Conservation (phyloP, 164 flowering plant genomes). For the Berberis thunbergii region DNA sequence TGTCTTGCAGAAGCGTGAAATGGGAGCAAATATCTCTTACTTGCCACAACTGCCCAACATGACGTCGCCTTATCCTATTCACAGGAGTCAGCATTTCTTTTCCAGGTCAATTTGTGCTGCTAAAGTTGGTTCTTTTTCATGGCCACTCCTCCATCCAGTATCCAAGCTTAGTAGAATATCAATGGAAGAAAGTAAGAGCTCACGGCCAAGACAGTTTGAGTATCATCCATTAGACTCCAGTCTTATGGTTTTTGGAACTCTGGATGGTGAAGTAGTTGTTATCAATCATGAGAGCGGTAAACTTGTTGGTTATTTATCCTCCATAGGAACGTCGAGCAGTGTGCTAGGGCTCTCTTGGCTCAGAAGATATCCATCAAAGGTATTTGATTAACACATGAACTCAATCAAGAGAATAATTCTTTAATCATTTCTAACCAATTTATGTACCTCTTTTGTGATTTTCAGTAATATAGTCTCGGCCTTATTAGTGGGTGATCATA, state of each 20-base stretch:
- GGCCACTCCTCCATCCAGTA: constrained; percentile 54
- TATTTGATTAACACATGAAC: constrained; percentile 17
- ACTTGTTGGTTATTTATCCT: constrained; percentile 45
- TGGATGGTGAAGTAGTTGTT: constrained; percentile 78
- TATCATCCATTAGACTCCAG: constrained; percentile 66
- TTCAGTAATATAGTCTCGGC: too few species aligned
- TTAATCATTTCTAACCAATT: too few species aligned
- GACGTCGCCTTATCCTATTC: constrained; percentile 19
- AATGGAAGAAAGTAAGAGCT: constrained; percentile 33
- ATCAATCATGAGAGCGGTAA: constrained; percentile 71
- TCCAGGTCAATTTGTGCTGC: constrained; percentile 77
- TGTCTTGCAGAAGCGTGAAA: constrained; percentile 68
- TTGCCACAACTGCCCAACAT: constrained; percentile 15
- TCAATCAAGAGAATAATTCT: not conserved
- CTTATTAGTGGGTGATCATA: too few species aligned
- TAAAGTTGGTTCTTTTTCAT: constrained; percentile 57
- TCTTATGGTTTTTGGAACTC: constrained; percentile 82
- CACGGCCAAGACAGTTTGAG: constrained; percentile 91
- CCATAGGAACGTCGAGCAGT: constrained; percentile 44
- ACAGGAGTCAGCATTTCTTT: constrained; percentile 35
- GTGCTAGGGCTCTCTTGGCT: constrained; percentile 91
- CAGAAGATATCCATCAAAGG: constrained; percentile 69
- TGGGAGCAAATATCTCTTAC: constrained; percentile 23
- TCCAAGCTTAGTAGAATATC: constrained; percentile 24
- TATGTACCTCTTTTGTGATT: too few species aligned